phyloP scores from a whole-genome alignment of 768 basidiomycete genomes.

The Glaciozyma martinii region DNA sequence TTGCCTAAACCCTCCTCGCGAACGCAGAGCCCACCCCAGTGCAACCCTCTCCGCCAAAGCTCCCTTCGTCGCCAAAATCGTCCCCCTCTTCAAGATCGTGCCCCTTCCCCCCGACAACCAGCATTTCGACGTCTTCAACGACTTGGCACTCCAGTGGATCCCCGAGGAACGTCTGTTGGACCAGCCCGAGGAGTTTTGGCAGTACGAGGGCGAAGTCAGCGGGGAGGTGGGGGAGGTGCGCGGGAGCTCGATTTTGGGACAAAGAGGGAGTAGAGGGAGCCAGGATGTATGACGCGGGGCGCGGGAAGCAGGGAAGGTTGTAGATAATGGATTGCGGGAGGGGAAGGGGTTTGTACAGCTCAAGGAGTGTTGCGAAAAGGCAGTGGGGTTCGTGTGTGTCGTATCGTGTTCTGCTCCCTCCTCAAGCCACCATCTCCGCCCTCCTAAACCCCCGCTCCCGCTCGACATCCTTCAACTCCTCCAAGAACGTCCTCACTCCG shows the following conservation, averaged over 20 bases:
- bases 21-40: slow-evolving; percentile 1
- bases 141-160: slow-evolving; percentile 28
- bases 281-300: no score
- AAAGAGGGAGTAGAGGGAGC: background rate
- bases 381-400: no score
- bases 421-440: background rate
- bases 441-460: background rate
- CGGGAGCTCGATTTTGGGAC: background rate
- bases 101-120: slow-evolving; percentile 16
- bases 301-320: no score
- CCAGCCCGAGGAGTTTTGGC: background rate
- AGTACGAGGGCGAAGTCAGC: background rate
- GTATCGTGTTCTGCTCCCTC: no score
- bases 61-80: background rate
- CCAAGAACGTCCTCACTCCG: slow-evolving; percentile 20
- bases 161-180: background rate
- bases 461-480: slow-evolving; percentile 11
- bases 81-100: slow-evolving; percentile 4
- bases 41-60: background rate
- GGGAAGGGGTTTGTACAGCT: no score
- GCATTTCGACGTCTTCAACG: slow-evolving; percentile 30
- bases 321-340: no score
- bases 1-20: background rate
- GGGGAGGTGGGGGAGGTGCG: background rate
- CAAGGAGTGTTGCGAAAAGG: no score